phyloP scores from a whole-genome alignment of 2,329 filamentous ascomycete genomes.

The Fusarium keratoplasticum region DNA sequence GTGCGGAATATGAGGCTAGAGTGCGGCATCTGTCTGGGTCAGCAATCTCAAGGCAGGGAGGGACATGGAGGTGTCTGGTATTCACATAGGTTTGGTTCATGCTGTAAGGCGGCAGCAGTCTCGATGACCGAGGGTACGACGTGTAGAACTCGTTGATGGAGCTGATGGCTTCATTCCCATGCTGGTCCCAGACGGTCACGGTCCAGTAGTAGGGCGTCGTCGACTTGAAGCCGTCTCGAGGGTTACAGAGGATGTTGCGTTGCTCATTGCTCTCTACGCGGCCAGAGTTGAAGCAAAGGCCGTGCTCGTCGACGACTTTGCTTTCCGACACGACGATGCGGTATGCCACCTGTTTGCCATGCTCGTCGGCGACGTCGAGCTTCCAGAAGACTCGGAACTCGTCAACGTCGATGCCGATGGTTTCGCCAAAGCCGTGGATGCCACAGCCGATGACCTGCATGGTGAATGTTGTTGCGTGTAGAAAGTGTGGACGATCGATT shows the following conservation, averaged over 20 bases:
- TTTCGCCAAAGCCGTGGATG: slow-evolving; percentile 54
- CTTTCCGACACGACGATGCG: neutral
- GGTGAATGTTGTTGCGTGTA: neutral
- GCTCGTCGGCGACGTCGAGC: slow-evolving; percentile 44
- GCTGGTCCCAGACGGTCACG: slow-evolving; percentile 51
- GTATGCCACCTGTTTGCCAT: slow-evolving; percentile 48
- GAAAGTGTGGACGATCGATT: neutral
- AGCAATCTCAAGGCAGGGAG: neutral
- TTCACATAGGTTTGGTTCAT: slow-evolving; percentile 54
- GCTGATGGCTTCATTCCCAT: slow-evolving; percentile 43
- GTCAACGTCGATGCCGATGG: slow-evolving; percentile 53
- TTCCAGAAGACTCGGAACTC: slow-evolving; percentile 52
- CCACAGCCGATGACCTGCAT: slow-evolving; percentile 49
- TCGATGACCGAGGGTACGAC: slow-evolving; percentile 50
- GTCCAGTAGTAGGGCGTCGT: slow-evolving; percentile 52
- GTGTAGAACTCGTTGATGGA: slow-evolving; percentile 52
- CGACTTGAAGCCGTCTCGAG: slow-evolving; percentile 49
- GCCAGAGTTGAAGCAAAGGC: slow-evolving; percentile 33
- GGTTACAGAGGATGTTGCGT: slow-evolving; percentile 39
- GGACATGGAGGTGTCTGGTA: neutral
- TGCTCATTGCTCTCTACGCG: slow-evolving; percentile 33
- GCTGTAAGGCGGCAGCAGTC: slow-evolving; percentile 52
- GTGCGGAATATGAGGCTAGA: slow-evolving; percentile 55
- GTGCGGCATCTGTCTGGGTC: slow-evolving; percentile 50
- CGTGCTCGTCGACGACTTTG: neutral